These are phyloP conservation scores for Phytophthora pinifolia DNA, from an alignment of 352 stramenopile genomes.

Conservation along the genomic window DNA sequence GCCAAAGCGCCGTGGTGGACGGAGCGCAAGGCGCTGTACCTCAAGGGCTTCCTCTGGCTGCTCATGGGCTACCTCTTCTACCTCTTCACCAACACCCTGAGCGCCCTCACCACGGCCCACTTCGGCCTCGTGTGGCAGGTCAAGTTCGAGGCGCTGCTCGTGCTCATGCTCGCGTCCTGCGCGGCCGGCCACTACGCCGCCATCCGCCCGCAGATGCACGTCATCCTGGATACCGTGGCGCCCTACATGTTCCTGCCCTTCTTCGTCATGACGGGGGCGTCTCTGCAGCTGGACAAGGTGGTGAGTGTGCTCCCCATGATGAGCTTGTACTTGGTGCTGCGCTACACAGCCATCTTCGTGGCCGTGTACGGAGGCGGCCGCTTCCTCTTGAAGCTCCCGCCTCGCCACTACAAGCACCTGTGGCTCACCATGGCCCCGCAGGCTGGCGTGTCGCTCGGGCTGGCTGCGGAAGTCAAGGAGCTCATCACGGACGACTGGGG, in stretches of 20 bases:
- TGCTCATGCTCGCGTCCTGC: slow-evolving; percentile 69
- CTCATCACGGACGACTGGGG: slow-evolving; percentile 57
- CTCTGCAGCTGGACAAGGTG: slow-evolving; percentile 70
- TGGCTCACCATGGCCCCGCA: slow-evolving; percentile 78
- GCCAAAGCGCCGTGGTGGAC: too few relatives aligned
- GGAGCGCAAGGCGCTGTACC: slow-evolving; percentile 36
- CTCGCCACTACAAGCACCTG: slow-evolving; percentile 70
- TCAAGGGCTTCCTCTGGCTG: slow-evolving; percentile 72
- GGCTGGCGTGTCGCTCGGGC: slow-evolving; percentile 61
- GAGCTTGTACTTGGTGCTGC: slow-evolving; percentile 60
- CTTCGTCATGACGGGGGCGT: slow-evolving; percentile 76
- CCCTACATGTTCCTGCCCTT: slow-evolving; percentile 78
- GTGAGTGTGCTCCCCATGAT: slow-evolving; percentile 59
- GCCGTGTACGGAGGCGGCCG: slow-evolving; percentile 60
- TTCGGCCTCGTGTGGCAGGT: slow-evolving; percentile 66
- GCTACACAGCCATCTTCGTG: slow-evolving; percentile 60
- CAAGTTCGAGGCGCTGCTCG: slow-evolving; percentile 70
- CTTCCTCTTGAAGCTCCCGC: slow-evolving; percentile 60
- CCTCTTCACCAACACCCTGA: slow-evolving; percentile 50
- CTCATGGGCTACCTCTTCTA: slow-evolving; percentile 64
- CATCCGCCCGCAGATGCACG: slow-evolving; percentile 79
- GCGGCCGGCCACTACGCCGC: slow-evolving; percentile 57
- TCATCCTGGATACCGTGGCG: slow-evolving; percentile 65
- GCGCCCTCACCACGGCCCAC: slow-evolving; percentile 36
- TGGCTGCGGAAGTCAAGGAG: slow-evolving; percentile 58